Evolutionary conservation across 345 rosid genomes (phyloP).

Genomic region (Noccaea bulbosa): DNA sequence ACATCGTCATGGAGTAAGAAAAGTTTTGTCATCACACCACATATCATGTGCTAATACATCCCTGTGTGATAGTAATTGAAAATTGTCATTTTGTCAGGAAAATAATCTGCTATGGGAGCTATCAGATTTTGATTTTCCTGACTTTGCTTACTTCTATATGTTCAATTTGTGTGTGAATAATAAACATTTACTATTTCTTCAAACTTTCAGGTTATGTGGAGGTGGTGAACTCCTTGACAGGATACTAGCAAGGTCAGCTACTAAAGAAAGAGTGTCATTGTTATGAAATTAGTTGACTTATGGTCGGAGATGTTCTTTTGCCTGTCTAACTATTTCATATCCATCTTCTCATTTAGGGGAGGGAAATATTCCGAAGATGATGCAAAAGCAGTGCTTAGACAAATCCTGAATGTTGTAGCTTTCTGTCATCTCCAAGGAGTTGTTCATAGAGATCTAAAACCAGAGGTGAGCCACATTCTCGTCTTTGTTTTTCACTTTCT

Average conservation of each 20-base stretch:
- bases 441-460: constrained; percentile 96
- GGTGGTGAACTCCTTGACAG: constrained; percentile 98
- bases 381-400: constrained; percentile 88
- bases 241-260: constrained; percentile 79
- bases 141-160: constrained; percentile 10
- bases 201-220: constrained; percentile 83
- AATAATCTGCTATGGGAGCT: constrained; percentile 3
- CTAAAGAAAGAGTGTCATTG: constrained; percentile 9
- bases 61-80: not conserved
- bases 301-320: constrained; percentile 6
- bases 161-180: constrained; percentile 6
- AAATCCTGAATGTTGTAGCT: constrained; percentile 84
- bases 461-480: constrained; percentile 67
- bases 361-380: constrained; percentile 97
- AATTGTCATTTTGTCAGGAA: not conserved
- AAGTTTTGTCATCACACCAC: not conserved
- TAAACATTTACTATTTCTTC: not conserved
- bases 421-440: constrained; percentile 99
- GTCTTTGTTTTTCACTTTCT: not conserved
- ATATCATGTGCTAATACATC: not conserved
- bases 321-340: constrained; percentile 38
- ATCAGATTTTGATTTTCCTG: constrained; percentile 15
- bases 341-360: constrained; percentile 56
- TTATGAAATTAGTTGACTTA: not conserved
- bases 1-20: constrained; percentile 94